These are phyloP conservation scores for Elsinoe perseae DNA, from an alignment of 2,329 filamentous ascomycete species.

Conservation along the genomic window DNA sequence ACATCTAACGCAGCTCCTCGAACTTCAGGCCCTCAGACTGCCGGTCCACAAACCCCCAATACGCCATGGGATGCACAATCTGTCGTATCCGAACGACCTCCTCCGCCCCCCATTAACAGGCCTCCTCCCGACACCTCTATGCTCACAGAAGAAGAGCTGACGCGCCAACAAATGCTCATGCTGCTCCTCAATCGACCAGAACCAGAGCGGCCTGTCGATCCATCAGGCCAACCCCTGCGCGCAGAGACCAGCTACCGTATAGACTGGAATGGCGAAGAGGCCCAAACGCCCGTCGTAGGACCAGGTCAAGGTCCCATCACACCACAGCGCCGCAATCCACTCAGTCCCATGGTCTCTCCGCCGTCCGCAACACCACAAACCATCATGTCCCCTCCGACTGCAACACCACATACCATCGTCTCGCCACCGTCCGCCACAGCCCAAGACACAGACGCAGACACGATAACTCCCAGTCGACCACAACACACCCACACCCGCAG, in stretches of 20 bases:
- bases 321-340: not conserved
- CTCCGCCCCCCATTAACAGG: slow-evolving; percentile 17
- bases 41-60: slow-evolving; percentile 2
- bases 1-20: not conserved
- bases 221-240: slow-evolving; percentile 10
- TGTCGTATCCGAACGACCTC: slow-evolving; percentile 4
- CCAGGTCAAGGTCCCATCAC: not conserved
- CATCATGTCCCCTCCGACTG: not conserved
- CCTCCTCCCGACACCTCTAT: slow-evolving; percentile 26
- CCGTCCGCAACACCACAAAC: not conserved
- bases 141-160: slow-evolving; percentile 42
- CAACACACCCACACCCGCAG: slow-evolving; percentile 7
- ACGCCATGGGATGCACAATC: slow-evolving; percentile 8
- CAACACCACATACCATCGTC: not conserved
- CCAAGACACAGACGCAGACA: not conserved
- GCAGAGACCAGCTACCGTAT: slow-evolving; percentile 17
- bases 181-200: slow-evolving; percentile 31
- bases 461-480: not conserved
- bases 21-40: slow-evolving; percentile 10
- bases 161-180: slow-evolving; percentile 45
- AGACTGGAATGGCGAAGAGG: slow-evolving; percentile 17
- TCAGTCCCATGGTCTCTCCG: not conserved
- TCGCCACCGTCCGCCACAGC: not conserved
- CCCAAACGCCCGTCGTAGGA: slow-evolving; percentile 13
- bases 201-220: slow-evolving; percentile 2